Base-by-base conservation (phyloP, 345 rosid species). In the Euphorbia peplus region DNA sequence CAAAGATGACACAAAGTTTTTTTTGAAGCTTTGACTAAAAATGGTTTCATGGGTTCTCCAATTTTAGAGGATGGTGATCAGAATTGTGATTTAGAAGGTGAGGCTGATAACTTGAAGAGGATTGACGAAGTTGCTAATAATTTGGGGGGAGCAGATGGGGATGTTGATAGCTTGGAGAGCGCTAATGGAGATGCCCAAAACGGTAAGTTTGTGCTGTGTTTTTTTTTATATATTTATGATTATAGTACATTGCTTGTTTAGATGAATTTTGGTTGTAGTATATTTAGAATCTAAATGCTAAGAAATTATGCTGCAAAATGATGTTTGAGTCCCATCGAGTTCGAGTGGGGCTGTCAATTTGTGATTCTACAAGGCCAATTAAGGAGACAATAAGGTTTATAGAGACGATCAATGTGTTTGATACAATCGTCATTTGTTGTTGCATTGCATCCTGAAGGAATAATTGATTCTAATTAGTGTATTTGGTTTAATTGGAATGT, bases 1-100 rank as follows among this genome's bases (percentile, higher is more conserved):
- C 83, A 81, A 88, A 76, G 75, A 80, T 97, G 76, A 84, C 86
- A 19, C 84, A 83, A 26, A 90, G 82, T 66, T 86, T 93, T 67
- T n/a, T 64, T 86, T 19, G 21, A 51, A 9, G 82, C 88, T 72
- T 78, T 91, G 70, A 32, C 25, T 8, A 77, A 65, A 61, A 75
- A 67, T 32, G 84, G 79, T 22, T 84, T 82, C 68, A 67, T 52
- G 68, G 74, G 68, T 32, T 54, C 71, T 8, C 18, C 5, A 4
- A 28, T 21, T 70, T 42, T 21, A 14, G 75, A 52, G 26, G 72
- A 78, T 68, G 70, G 51, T 21, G 69, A 59, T 8, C 29, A 1
- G 8, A 42, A 4, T 42, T 26, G 14, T 32, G 60, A n/a, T 47
- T 26, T 35, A 41, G 19, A 28, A 26, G 72, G 32, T 57, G 76